phyloP scores from a whole-genome alignment of 2,329 filamentous ascomycete species.

The Acarospora socialis region DNA sequence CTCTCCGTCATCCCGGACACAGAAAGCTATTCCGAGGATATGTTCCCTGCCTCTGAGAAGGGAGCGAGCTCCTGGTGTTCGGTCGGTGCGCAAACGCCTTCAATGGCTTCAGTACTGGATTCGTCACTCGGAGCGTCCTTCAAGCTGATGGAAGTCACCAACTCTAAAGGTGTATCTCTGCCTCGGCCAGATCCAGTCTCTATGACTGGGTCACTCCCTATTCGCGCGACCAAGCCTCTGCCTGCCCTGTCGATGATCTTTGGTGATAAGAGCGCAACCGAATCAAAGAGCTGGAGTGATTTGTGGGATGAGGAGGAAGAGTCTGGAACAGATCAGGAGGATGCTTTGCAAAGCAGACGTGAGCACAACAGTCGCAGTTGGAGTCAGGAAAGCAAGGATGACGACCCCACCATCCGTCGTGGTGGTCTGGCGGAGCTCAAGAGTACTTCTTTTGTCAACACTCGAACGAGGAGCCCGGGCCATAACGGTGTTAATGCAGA shows the following conservation, averaged over 20 bases:
- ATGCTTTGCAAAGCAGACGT: constrained; percentile 43
- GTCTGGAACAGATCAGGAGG: constrained; percentile 39
- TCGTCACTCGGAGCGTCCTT: constrained; percentile 71
- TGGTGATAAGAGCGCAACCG: constrained; percentile 58
- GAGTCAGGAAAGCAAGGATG: constrained; percentile 57
- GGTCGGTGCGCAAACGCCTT: constrained; percentile 60
- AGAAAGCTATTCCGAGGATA: constrained; percentile 66
- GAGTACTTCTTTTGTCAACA: constrained; percentile 38
- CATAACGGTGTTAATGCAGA: constrained; percentile 25
- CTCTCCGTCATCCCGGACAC: constrained; percentile 73
- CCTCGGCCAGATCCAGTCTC: constrained; percentile 49
- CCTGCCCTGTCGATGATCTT: constrained; percentile 67
- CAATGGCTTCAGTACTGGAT: constrained; percentile 69
- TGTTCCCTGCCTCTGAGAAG: constrained; percentile 65
- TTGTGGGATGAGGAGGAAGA: constrained; percentile 93
- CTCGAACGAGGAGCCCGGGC: constrained; percentile 25
- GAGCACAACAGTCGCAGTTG: constrained; percentile 59
- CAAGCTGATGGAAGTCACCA: constrained; percentile 43
- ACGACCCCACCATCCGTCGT: constrained; percentile 34
- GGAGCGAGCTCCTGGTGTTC: constrained; percentile 61
- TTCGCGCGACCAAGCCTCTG: constrained; percentile 43
- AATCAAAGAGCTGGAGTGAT: constrained; percentile 99
- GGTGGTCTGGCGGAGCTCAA: constrained; percentile 40
- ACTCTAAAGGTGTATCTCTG: constrained; percentile 29
- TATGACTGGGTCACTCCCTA: constrained; percentile 65